Evolutionary conservation across 1,284 basidiomycete genomes (phyloP).

Genomic region (Leccinum pachyderme): DNA sequence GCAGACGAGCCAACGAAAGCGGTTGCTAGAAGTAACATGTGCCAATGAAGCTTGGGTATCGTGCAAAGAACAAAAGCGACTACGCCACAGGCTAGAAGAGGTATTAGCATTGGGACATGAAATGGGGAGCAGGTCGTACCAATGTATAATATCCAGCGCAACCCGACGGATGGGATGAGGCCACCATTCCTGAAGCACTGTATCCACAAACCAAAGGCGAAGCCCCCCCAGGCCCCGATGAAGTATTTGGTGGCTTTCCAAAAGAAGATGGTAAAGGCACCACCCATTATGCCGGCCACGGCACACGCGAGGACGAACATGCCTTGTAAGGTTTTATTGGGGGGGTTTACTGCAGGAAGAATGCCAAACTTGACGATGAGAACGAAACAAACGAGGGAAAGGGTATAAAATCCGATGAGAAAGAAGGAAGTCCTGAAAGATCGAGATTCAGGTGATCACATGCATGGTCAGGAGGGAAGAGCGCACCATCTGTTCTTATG

Average conservation of each 20-base stretch:
- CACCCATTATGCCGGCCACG: slow-evolving; percentile 81
- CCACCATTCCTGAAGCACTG: slow-evolving; percentile 84
- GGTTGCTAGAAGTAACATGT: slow-evolving; percentile 78
- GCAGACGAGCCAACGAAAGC: slow-evolving; percentile 91
- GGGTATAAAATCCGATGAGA: slow-evolving; percentile 85
- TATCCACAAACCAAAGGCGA: slow-evolving; percentile 83
- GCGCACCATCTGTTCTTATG: slow-evolving; percentile 88
- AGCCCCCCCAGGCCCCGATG: slow-evolving; percentile 87
- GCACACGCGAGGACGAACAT: slow-evolving; percentile 85
- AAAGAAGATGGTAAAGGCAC: slow-evolving; percentile 85
- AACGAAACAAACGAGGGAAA: slow-evolving; percentile 82
- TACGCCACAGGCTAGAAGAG: slow-evolving; percentile 48
- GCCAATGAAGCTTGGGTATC: slow-evolving; percentile 73
- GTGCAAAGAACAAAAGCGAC: slow-evolving; percentile 63
- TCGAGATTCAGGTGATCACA: slow-evolving; percentile 12
- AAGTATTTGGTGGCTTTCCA: slow-evolving; percentile 85
- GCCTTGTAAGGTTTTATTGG: slow-evolving; percentile 75
- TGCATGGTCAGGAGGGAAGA: slow-evolving; percentile 11
- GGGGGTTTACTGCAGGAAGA: slow-evolving; percentile 77
- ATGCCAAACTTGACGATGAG: slow-evolving; percentile 91
- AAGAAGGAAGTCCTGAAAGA: slow-evolving; percentile 84
- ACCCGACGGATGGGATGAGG: slow-evolving; percentile 70
- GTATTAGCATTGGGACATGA: slow-evolving; percentile 18
- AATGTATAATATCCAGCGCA: slow-evolving; percentile 87
- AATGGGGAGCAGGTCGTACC: slow-evolving; percentile 41